Evolutionary conservation across 805 yeast genomes (phyloP).

Genomic region (Saccharomyces jurei): DNA sequence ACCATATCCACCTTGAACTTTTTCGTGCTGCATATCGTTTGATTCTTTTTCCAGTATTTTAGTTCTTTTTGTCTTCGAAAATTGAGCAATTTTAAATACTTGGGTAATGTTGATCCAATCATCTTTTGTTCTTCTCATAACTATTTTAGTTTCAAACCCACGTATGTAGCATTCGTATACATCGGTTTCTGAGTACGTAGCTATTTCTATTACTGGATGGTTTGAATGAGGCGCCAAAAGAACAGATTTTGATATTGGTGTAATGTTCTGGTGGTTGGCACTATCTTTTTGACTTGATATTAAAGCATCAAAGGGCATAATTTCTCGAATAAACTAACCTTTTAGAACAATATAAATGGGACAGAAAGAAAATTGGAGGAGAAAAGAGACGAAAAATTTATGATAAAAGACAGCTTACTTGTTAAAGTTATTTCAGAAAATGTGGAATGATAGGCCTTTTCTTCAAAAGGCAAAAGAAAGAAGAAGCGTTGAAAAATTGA

Average conservation of each 20-base stretch:
- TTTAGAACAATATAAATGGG: neutral
- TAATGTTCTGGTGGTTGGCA: neutral
- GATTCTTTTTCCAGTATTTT: conserved; percentile 70
- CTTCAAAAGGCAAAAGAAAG: neutral
- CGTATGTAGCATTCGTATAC: conserved; percentile 57
- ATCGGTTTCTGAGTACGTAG: conserved; percentile 44
- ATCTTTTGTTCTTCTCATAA: conserved; percentile 82
- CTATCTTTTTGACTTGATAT: neutral
- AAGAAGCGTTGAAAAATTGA: neutral
- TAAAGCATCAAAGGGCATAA: neutral
- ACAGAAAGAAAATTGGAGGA: neutral
- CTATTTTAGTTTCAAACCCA: conserved; percentile 33
- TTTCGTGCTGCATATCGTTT: conserved; percentile 62
- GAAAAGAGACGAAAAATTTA: neutral
- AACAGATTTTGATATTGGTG: neutral
- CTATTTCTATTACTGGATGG: conserved; percentile 29
- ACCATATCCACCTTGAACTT: conserved; percentile 81
- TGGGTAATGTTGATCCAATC: conserved; percentile 93
- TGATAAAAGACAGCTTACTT: neutral
- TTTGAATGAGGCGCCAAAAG: neutral
- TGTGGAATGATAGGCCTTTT: neutral
- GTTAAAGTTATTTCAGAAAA: neutral
- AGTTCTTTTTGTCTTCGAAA: conserved; percentile 72
- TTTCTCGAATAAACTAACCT: neutral
- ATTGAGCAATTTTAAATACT: conserved; percentile 67